phyloP scores from a whole-genome alignment of 1,139 yeast species.

The Saccharomyces hybrid region DNA sequence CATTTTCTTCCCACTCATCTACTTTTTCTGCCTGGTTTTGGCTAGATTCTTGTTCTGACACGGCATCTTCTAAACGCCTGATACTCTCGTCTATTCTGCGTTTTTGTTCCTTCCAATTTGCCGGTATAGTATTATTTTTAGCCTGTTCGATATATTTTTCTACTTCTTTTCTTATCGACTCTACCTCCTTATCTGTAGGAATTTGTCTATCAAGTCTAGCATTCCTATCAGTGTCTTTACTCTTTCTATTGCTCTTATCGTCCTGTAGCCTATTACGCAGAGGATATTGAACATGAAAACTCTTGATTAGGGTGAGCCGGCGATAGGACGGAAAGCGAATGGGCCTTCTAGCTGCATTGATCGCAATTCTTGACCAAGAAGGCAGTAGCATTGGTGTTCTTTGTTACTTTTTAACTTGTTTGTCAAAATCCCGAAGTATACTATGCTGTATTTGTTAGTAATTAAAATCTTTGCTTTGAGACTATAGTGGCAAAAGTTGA shows the following conservation, averaged over 20 bases:
- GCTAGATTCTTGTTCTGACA: conserved; percentile 13
- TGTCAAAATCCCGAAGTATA: no score
- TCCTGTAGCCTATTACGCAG: neutral
- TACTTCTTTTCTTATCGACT: conserved; percentile 17
- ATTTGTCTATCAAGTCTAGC: conserved; percentile 2
- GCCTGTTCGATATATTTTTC: conserved; percentile 18
- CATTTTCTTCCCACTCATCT: conserved; percentile 1
- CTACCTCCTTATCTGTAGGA: conserved; percentile 18
- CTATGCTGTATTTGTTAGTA: no score
- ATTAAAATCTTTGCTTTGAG: neutral
- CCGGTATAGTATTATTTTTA: conserved; percentile 10
- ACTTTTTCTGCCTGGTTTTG: conserved; percentile 8
- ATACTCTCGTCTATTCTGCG: conserved; percentile 21
- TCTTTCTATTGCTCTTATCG: neutral
- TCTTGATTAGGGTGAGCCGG: neutral
- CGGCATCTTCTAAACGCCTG: conserved; percentile 19
- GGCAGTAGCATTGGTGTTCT: neutral
- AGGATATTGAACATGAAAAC: neutral
- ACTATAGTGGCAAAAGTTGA: neutral
- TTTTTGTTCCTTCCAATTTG: conserved; percentile 16
- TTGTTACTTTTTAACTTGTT: neutral
- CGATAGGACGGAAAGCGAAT: neutral
- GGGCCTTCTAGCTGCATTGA: neutral
- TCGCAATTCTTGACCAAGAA: neutral
- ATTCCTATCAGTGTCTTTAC: conserved; percentile 7